A percentile compares a stretch with the other conserved stretches of the same genome.
phyloP scores from a whole-genome alignment of 441 rosid genomes.

The Sinapis alba region DNA sequence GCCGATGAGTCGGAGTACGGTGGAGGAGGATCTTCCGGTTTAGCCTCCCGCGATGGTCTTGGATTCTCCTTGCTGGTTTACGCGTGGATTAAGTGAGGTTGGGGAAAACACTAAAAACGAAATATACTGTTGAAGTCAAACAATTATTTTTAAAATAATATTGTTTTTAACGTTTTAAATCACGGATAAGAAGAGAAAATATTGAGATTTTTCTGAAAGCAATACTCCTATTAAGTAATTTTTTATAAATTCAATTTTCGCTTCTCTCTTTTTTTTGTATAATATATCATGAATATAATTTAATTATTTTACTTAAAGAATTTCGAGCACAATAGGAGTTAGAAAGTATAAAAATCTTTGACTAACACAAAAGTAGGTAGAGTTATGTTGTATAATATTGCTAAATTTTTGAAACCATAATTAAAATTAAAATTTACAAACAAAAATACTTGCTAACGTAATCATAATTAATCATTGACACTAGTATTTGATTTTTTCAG shows the following conservation, averaged over 20 bases:
- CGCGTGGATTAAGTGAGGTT: slow-evolving; percentile 78
- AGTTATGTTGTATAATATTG: no score
- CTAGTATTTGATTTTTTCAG: no score
- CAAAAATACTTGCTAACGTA: no score
- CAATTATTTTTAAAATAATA: background rate
- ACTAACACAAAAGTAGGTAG: no score
- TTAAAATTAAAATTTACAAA: no score
- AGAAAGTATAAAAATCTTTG: no score
- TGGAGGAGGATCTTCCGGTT: slow-evolving; percentile 47
- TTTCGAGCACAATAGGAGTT: no score
- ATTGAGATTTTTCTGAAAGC: background rate
- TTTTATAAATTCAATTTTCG: slow-evolving; percentile 15
- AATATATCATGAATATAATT: background rate
- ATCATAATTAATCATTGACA: no score
- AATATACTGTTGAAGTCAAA: slow-evolving; percentile 12
- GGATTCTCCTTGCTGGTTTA: slow-evolving; percentile 80
- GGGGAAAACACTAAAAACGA: background rate
- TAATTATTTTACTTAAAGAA: background rate
- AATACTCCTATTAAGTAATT: slow-evolving; percentile 11
- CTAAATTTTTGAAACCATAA: no score
- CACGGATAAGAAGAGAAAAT: slow-evolving; percentile 24
- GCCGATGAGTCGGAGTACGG: slow-evolving; percentile 61
- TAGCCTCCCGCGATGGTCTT: slow-evolving; percentile 49
- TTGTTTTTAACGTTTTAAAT: background rate
- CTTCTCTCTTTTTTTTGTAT: background rate